Evolutionary conservation across 2,329 filamentous ascomycete species (phyloP).

Genomic region (Paradendryphiella salina): DNA sequence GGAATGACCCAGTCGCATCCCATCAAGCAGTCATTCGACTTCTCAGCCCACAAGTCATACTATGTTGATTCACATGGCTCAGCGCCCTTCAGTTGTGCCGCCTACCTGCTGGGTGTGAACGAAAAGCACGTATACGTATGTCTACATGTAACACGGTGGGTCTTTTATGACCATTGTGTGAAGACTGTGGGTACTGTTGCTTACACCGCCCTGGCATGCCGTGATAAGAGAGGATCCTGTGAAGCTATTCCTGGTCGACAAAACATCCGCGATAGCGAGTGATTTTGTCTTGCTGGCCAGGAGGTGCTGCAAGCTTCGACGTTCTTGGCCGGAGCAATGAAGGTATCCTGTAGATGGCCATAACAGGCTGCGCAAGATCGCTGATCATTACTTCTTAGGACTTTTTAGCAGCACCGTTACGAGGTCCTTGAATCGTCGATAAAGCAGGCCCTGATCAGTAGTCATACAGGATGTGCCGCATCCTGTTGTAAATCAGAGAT

Average conservation of each 20-base stretch:
- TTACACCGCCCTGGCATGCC: neutral
- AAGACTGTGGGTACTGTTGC: neutral
- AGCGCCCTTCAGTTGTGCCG: neutral
- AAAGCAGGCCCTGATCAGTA: neutral
- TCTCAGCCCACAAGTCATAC: neutral
- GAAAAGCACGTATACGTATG: neutral
- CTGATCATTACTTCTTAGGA: neutral
- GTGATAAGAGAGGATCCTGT: no score
- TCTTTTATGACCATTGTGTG: neutral
- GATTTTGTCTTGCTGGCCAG: no score
- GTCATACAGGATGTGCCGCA: neutral
- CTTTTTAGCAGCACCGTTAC: neutral
- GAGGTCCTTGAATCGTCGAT: conserved; percentile 1
- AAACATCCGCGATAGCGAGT: no score
- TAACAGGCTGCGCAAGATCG: no score
- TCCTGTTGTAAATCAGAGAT: neutral
- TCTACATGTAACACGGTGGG: neutral
- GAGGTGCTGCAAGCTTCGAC: no score
- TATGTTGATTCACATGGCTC: neutral
- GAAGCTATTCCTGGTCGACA: no score
- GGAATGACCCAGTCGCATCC: neutral
- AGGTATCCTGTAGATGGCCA: no score
- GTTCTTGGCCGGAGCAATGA: no score
- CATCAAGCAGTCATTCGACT: neutral
- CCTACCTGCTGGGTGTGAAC: neutral